Percentiles rank a stretch among this genome's conserved stretches.
phyloP scores from a whole-genome alignment of 2,329 filamentous ascomycete genomes.

The Claviceps maximensis region DNA sequence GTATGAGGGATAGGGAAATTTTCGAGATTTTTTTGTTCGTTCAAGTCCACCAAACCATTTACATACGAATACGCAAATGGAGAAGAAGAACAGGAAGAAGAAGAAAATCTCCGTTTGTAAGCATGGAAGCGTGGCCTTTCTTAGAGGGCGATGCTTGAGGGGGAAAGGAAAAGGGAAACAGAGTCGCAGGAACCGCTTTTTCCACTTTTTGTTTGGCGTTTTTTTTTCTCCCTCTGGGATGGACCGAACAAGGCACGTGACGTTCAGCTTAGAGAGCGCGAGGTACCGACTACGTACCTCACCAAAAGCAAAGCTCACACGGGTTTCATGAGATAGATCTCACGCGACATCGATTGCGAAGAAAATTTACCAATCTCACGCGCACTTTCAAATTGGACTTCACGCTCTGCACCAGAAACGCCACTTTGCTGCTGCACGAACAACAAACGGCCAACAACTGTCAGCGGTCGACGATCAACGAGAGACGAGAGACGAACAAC shows the following conservation, averaged over 20 bases:
- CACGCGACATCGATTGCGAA: too few species aligned
- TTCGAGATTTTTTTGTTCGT: background rate
- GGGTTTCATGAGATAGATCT: too few species aligned
- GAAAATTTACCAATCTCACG: background rate
- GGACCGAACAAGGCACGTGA: conserved; percentile 2
- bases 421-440: too few species aligned
- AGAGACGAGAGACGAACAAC: too few species aligned
- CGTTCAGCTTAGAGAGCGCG: too few species aligned
- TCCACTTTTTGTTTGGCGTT: background rate
- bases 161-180: background rate
- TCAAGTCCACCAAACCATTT: too few species aligned
- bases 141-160: conserved; percentile 12
- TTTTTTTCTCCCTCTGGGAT: background rate
- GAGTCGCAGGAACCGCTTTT: background rate
- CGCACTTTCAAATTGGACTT: background rate
- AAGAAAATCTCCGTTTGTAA: conserved; percentile 10
- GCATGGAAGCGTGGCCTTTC: conserved; percentile 15
- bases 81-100: background rate
- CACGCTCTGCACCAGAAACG: too few species aligned
- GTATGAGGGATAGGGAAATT: too few species aligned
- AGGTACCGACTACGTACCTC: too few species aligned
- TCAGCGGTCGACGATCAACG: too few species aligned
- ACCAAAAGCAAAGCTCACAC: too few species aligned
- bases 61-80: background rate
- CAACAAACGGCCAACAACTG: too few species aligned